A percentile compares a stretch with the other conserved stretches of the same genome.
Evolutionary conservation across 2,329 filamentous ascomycete genomes (phyloP).

Genomic region (Tolypocladium tundrense): DNA sequence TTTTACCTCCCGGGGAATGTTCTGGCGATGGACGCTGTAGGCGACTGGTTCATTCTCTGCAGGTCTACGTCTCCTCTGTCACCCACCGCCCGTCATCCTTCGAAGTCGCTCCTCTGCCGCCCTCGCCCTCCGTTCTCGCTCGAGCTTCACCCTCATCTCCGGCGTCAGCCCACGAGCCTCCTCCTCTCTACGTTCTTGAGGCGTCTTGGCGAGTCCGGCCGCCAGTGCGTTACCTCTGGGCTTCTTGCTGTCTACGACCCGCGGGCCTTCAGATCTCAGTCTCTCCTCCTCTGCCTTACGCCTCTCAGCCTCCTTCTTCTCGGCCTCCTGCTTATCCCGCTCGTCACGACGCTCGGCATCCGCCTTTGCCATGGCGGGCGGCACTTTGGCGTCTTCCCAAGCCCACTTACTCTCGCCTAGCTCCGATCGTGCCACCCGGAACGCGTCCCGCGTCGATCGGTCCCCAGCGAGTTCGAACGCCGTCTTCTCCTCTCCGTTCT

Average conservation of each 20-base stretch:
- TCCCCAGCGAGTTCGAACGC: conserved; percentile 84
- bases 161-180: conserved; percentile 76
- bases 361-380: conserved; percentile 55
- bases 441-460: conserved; percentile 76
- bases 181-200: conserved; percentile 72
- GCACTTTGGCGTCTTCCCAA: conserved; percentile 70
- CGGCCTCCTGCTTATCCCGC: conserved; percentile 59
- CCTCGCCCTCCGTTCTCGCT: conserved; percentile 79
- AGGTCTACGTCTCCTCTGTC: neutral
- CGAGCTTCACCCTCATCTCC: conserved; percentile 74
- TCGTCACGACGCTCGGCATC: conserved; percentile 63
- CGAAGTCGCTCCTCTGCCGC: conserved; percentile 83
- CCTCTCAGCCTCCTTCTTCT: conserved; percentile 58
- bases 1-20: neutral
- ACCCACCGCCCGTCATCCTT: conserved; percentile 35
- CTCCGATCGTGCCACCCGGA: conserved; percentile 76
- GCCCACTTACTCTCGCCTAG: conserved; percentile 67
- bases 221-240: conserved; percentile 40
- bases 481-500: conserved; percentile 69
- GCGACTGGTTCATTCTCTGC: neutral
- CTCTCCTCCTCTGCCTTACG: conserved; percentile 66
- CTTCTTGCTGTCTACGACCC: conserved; percentile 38
- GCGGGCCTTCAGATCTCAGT: conserved; percentile 55
- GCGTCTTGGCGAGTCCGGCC: conserved; percentile 56
- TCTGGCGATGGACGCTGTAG: neutral